phyloP scores from a whole-genome alignment of 176 grass and related monocot species.

The Thinopyrum elongatum region DNA sequence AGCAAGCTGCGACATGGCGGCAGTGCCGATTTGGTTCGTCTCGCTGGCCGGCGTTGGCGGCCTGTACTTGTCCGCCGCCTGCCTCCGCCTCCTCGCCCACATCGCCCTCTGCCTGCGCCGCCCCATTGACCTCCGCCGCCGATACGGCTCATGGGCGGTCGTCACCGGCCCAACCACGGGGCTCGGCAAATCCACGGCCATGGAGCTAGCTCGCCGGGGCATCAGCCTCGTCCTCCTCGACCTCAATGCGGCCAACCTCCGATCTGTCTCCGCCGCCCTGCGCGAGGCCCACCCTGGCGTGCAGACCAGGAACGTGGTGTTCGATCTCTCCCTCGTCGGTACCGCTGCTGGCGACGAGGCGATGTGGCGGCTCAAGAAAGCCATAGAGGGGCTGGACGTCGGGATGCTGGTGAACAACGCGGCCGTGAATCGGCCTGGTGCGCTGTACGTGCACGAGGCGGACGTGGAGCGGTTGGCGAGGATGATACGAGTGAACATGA shows the following conservation, averaged over 20 bases:
- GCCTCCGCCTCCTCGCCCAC: background rate
- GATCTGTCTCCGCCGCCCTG: background rate
- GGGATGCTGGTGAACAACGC: slow-evolving; percentile 53
- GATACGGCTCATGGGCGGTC: slow-evolving; percentile 43
- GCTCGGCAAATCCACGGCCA: slow-evolving; percentile 35
- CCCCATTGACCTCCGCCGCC: slow-evolving; percentile 20
- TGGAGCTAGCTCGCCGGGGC: slow-evolving; percentile 33
- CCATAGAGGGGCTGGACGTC: slow-evolving; percentile 35
- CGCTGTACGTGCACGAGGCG: slow-evolving; percentile 43
- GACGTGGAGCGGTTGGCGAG: slow-evolving; percentile 23
- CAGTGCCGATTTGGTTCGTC: background rate
- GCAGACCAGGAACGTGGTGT: slow-evolving; percentile 15
- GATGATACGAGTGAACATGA: slow-evolving; percentile 37
- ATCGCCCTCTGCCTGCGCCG: background rate
- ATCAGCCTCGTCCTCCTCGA: slow-evolving; percentile 48
- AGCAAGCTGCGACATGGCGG: background rate
- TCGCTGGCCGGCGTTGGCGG: background rate
- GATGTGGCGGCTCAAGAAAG: background rate
- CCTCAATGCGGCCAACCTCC: slow-evolving; percentile 33
- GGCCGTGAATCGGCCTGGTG: slow-evolving; percentile 12
- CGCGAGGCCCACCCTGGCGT: background rate
- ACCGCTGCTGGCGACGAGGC: background rate
- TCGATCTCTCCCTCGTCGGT: slow-evolving; percentile 34
- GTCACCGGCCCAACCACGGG: slow-evolving; percentile 37
- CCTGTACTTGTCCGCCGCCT: background rate